Percentiles rank a stretch among this genome's conserved stretches.
Evolutionary conservation across 352 stramenopile genomes (phyloP).

Genomic region (Hyaloperonospora arabidopsidis): DNA sequence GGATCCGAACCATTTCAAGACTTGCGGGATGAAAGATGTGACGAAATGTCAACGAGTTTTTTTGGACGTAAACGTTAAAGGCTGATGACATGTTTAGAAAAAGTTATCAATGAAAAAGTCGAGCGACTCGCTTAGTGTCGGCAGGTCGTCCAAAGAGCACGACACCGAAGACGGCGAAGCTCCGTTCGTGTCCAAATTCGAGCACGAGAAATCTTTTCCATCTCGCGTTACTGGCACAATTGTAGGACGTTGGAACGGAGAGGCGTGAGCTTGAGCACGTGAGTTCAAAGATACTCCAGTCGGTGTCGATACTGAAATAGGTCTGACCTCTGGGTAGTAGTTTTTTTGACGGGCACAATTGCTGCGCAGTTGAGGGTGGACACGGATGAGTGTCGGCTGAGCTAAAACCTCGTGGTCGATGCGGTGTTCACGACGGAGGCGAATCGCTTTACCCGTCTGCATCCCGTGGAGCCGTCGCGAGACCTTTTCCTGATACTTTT

Average conservation of each 20-base stretch:
- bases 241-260: constrained; percentile 19
- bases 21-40: too few relatives aligned
- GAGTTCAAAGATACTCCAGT: background rate
- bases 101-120: constrained; percentile 56
- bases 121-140: constrained; percentile 46
- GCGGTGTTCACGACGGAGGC: constrained; percentile 43
- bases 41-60: too few relatives aligned
- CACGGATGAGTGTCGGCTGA: constrained; percentile 31
- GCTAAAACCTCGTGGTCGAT: constrained; percentile 48
- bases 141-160: constrained; percentile 30
- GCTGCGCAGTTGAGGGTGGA: constrained; percentile 16
- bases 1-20: too few relatives aligned
- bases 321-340: constrained; percentile 7
- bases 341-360: constrained; percentile 17
- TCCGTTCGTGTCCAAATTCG: constrained; percentile 14
- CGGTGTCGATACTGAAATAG: constrained; percentile 1
- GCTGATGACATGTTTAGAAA: constrained; percentile 1
- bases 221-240: constrained; percentile 15
- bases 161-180: constrained; percentile 31
- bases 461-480: constrained; percentile 48
- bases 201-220: constrained; percentile 5
- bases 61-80: background rate
- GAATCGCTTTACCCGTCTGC: constrained; percentile 44
- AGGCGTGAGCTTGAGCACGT: constrained; percentile 1
- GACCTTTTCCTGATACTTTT: constrained; percentile 74